phyloP scores from a whole-genome alignment of 2,329 filamentous ascomycete species.

The Xylariaceae sp. region DNA sequence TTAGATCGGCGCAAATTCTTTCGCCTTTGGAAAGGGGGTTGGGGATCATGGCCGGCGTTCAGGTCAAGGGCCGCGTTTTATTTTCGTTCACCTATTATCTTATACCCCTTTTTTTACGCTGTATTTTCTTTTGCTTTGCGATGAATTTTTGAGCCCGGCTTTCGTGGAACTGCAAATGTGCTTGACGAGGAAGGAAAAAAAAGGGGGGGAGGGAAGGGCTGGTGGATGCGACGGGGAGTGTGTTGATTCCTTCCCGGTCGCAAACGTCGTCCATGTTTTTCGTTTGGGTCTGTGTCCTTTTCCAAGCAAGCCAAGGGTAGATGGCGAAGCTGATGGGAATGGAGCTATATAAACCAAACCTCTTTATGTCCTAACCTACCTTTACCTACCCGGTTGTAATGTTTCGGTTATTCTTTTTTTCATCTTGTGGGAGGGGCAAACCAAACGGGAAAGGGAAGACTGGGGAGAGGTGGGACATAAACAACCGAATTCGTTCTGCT shows the following conservation, averaged over 20 bases:
- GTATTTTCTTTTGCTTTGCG: slow-evolving; percentile 31
- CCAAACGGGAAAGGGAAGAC: background rate
- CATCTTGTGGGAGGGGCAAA: slow-evolving; percentile 5
- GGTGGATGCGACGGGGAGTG: slow-evolving; percentile 20
- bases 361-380: slow-evolving; percentile 4
- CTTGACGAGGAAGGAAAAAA: slow-evolving; percentile 25
- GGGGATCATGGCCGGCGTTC: slow-evolving; percentile 27
- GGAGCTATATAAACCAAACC: slow-evolving; percentile 4
- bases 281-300: slow-evolving; percentile 13
- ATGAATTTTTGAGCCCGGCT: slow-evolving; percentile 21
- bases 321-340: slow-evolving; percentile 8
- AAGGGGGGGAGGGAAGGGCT: slow-evolving; percentile 9
- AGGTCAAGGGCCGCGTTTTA: slow-evolving; percentile 23
- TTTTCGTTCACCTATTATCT: slow-evolving; percentile 34
- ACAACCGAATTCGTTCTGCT: too few species aligned
- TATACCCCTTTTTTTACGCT: slow-evolving; percentile 35
- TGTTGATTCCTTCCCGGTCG: slow-evolving; percentile 19
- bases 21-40: slow-evolving; percentile 18
- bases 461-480: too few species aligned
- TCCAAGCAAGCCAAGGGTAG: slow-evolving; percentile 1
- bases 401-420: slow-evolving; percentile 4
- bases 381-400: background rate
- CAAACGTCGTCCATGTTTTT: slow-evolving; percentile 21
- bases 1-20: slow-evolving; percentile 25
- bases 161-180: slow-evolving; percentile 27